phyloP scores from a whole-genome alignment of 2,329 filamentous ascomycete species.

The Nannizzia gypsea region DNA sequence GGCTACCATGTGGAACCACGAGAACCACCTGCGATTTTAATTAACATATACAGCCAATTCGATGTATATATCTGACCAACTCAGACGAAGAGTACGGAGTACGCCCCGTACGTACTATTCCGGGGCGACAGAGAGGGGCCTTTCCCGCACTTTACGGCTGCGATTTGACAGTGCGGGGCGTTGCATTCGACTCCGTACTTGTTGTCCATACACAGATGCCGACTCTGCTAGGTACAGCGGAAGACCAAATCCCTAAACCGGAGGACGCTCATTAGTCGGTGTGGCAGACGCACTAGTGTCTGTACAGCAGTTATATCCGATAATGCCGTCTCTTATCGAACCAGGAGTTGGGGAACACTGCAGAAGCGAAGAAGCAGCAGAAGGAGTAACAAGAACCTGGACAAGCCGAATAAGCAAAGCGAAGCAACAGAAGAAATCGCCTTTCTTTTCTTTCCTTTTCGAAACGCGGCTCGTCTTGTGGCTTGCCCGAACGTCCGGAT shows the following conservation, averaged over 20 bases:
- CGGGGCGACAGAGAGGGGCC: no score
- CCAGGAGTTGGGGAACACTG: neutral
- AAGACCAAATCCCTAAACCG: neutral
- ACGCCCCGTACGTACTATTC: no score
- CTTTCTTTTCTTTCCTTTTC: neutral
- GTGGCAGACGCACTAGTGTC: neutral
- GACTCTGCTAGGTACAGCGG: neutral
- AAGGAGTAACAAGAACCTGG: neutral
- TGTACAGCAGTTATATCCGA: constrained; percentile 2
- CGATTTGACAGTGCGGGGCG: neutral
- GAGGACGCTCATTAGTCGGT: neutral
- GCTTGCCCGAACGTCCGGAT: neutral
- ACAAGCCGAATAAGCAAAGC: neutral
- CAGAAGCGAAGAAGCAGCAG: neutral
- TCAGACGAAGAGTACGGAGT: no score
- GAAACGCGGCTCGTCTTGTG: constrained; percentile 1
- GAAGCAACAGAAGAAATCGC: neutral
- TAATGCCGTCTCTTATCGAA: neutral
- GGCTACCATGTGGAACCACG: neutral
- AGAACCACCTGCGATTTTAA: neutral
- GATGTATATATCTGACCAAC: neutral
- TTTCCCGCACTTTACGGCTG: neutral
- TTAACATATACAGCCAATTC: neutral
- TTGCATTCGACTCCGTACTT: neutral
- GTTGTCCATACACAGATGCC: no score